Conservation (phyloP, 2,329 filamentous ascomycete genomes). For the Trichoderma sp. region DNA sequence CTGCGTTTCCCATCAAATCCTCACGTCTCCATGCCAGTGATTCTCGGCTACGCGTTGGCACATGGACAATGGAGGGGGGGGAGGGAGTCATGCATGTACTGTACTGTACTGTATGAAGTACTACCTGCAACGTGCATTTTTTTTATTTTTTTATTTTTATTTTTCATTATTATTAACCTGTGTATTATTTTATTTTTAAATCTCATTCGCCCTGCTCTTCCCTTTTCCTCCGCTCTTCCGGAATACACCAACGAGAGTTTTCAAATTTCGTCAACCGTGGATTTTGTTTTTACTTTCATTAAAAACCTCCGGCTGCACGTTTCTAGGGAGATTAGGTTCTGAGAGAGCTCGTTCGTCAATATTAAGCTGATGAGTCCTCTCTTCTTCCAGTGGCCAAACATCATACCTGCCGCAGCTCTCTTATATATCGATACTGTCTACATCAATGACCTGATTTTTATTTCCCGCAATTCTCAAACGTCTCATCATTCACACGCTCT, state of each 20-base stretch:
- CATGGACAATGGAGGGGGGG: background rate
- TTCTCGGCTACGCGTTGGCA: background rate
- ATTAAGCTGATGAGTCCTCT: background rate
- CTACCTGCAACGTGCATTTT: background rate
- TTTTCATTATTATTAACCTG: background rate
- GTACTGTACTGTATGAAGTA: background rate
- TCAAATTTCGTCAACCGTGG: conserved; percentile 6
- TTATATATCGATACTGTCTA: background rate
- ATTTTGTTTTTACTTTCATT: background rate
- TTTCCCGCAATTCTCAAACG: background rate
- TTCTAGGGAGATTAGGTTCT: conserved; percentile 2
- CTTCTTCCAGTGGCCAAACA: background rate
- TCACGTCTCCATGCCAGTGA: background rate
- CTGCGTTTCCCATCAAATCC: background rate
- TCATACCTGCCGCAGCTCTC: background rate
- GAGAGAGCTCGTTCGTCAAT: background rate
- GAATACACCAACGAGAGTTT: conserved; percentile 1
- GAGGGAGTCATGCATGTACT: background rate
- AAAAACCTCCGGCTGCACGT: background rate
- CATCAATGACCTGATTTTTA: conserved; percentile 7
- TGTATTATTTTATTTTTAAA: background rate
- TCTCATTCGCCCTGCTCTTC: background rate
- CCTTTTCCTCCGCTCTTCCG: background rate
- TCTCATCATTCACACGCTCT: background rate
- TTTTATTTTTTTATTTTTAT: background rate